Base-by-base conservation (phyloP, 352 stramenopile genomes). In the Aphanomyces cochlioides region DNA sequence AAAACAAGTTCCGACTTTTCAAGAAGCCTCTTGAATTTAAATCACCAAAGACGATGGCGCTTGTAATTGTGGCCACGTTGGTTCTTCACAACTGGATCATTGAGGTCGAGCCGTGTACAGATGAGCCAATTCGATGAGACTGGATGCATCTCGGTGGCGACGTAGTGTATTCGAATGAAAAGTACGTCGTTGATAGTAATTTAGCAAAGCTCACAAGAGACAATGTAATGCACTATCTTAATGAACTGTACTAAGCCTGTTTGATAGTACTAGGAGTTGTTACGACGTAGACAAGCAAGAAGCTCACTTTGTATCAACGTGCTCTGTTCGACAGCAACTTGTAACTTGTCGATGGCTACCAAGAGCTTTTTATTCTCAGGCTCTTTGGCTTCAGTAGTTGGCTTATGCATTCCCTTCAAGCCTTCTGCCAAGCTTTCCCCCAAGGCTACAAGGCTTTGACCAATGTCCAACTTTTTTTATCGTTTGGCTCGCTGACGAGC, bases 361-460 rank as follows among this genome's bases (percentile, higher is more conserved):
- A 53, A 19, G 2, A 53, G 2, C n/a, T 2, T 53, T n/a, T 19
- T 53, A 53, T 15, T 53, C 45, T 53, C 45, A 53, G 13, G 45
- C 45, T 53, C 45, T n/a, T 15, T 15, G 13, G 45, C 45, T n/a
- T 53, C 1, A 19, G 13, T 19, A 53, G 13, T 15, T 53, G 45
- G 45, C 45, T 53, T 15, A 53, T 53, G 45, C 45, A 53, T 53
- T n/a, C 45, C 45, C n/a, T 53, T 53, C 45, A 53, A 53, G 45
- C 45, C 45, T 53, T 53, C 13, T 19, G 45, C 45, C n/a, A 53
- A 53, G 45, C 45, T 53, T 19, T 53, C 45, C 13, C 45, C 45
- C n/a, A 53, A 53, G 45, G 45, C 45, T 15, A 53, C 45, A 53
- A 53, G 45, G 45, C 45, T 53, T 53, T 53, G 45, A 15, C 45